Evolutionary conservation across 2,329 filamentous ascomycete genomes (phyloP).

Genomic region (Neopestalotiopsis clavispora): DNA sequence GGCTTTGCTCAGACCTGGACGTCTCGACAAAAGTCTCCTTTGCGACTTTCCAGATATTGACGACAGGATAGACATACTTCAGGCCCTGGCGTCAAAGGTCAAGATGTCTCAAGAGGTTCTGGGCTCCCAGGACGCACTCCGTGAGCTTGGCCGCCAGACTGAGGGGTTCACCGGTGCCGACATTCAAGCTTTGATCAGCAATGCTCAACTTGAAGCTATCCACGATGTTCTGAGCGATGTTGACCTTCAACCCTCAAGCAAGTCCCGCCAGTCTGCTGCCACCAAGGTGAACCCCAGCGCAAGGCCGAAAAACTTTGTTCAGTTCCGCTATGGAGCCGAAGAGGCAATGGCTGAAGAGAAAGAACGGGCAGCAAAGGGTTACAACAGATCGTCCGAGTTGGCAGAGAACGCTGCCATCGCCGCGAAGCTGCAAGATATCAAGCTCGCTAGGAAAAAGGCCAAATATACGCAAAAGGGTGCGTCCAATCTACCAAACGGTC

Average conservation of each 20-base stretch:
- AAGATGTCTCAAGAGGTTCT: conserved; percentile 72
- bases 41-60: conserved; percentile 84
- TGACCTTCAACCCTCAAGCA: conserved; percentile 31
- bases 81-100: conserved; percentile 81
- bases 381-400: conserved; percentile 59
- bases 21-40: conserved; percentile 89
- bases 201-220: conserved; percentile 95
- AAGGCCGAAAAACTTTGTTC: conserved; percentile 66
- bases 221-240: conserved; percentile 83
- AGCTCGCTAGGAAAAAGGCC: conserved; percentile 68
- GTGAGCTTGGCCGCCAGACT: conserved; percentile 78
- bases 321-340: conserved; percentile 80
- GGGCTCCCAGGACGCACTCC: conserved; percentile 58
- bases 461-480: conserved; percentile 50
- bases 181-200: conserved; percentile 92
- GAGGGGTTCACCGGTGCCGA: conserved; percentile 95
- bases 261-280: conserved; percentile 36
- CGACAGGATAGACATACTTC: conserved; percentile 88
- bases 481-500: conserved; percentile 32
- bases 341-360: conserved; percentile 50
- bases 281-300: conserved; percentile 40
- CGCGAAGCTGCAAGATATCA: conserved; percentile 82
- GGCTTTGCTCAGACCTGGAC: conserved; percentile 86
- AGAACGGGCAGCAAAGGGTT: conserved; percentile 43
- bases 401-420: conserved; percentile 80